Evolutionary conservation across 768 basidiomycete genomes (phyloP), one percentile per base, ranked within the genome.

Genomic region (Naganishia antarctica): DNA sequence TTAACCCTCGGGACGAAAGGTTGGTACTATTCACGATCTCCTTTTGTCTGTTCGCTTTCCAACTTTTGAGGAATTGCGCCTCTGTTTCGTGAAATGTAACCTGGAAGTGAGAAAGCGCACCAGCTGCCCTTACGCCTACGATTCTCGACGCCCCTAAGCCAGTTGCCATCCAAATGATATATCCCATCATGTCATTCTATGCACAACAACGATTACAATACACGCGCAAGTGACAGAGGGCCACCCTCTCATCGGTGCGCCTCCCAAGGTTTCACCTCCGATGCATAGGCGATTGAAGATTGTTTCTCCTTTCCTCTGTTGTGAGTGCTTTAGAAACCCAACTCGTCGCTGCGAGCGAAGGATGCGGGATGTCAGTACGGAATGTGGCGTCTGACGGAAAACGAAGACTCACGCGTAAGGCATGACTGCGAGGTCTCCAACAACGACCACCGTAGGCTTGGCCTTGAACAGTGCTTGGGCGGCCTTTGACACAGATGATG

Each of bases 381-480:
- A 6, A 25, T 4, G 9, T 18, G 13, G 6, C n/a, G n/a, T n/a
- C n/a, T n/a, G 41, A 26, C 2, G 43, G 23, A 4, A 2, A 31
- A 1, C 4, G 47, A 28, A 43, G 37, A 63, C 62, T 45, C 26
- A 63, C 70, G 85, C 84, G 74, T 87, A 87, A 15, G 96, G 94
- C 50, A 98, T 82, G 31, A 83, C 73, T 70, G 81, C 79, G 69
- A 86, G 79, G 73, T 94, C 85, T 47, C 93, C 96, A 51, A 97
- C 82, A 12, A 86, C 87, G 43, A 97, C 90, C 69, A 83, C 90
- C 26, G 91, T 92, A 21, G 93, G 89, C 79, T 90, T 89, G 70
- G 81, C 78, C 75, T 85, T 83, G 73, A 89, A 78, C 47, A 94
- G 82, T 40, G 83, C 77, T 3, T 86, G 80, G 47, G 85, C 83